Conservation (phyloP, 2,329 filamentous ascomycete genomes). For the Cercospora sp. region DNA sequence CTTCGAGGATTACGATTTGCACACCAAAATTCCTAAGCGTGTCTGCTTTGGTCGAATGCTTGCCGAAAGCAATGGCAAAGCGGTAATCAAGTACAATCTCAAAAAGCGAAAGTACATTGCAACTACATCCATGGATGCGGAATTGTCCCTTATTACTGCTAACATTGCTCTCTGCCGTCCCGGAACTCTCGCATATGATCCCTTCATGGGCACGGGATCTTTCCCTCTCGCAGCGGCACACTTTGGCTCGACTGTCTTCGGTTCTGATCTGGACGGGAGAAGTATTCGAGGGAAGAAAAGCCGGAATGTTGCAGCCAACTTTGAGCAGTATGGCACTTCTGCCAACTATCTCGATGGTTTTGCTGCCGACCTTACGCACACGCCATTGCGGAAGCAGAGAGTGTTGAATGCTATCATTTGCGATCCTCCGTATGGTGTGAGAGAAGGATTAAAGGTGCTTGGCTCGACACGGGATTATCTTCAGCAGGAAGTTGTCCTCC, state of each 20-base stretch:
- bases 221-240: conserved; percentile 89
- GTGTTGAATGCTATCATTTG: conserved; percentile 89
- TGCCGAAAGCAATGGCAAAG: conserved; percentile 62
- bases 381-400: conserved; percentile 60
- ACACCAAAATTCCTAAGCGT: conserved; percentile 56
- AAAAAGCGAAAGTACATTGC: conserved; percentile 94
- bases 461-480: conserved; percentile 64
- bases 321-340: conserved; percentile 75
- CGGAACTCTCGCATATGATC: conserved; percentile 87
- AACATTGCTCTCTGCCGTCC: conserved; percentile 83
- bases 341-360: conserved; percentile 73
- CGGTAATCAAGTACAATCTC: conserved; percentile 74
- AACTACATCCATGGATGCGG: conserved; percentile 96
- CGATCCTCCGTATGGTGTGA: conserved; percentile 92
- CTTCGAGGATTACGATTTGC: conserved; percentile 74
- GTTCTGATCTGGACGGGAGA: conserved; percentile 90
- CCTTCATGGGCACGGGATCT: conserved; percentile 91
- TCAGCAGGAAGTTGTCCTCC: conserved; percentile 57
- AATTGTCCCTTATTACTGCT: conserved; percentile 85
- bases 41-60: conserved; percentile 74
- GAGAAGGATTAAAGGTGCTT: conserved; percentile 86
- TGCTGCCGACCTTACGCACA: conserved; percentile 83
- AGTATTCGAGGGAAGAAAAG: conserved; percentile 71
- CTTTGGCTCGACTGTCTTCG: conserved; percentile 80
- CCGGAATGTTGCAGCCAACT: conserved; percentile 68